Conservation (phyloP, 108 stramenopile species). For the Cyclotella distinguenda region DNA sequence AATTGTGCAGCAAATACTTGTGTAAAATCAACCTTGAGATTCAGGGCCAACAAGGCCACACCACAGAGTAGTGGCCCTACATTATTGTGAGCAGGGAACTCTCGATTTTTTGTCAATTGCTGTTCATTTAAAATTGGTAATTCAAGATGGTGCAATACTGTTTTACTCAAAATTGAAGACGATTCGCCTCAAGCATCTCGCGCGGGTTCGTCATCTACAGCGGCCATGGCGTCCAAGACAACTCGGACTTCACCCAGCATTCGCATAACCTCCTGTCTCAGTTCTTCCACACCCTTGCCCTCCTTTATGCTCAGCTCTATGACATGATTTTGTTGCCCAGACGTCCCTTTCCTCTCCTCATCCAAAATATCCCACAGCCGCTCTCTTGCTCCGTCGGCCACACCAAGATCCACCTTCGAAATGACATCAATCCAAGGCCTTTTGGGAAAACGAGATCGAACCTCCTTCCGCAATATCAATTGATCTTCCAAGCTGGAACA, state of each 20-base stretch:
- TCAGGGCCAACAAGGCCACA: too few relatives aligned
- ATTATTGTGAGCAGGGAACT: too few relatives aligned
- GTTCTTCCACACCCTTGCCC: conserved; percentile 72
- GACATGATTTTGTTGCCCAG: conserved; percentile 34
- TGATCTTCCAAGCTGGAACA: conserved; percentile 85
- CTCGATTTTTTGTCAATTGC: too few relatives aligned
- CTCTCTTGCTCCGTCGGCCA: conserved; percentile 71
- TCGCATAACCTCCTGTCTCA: conserved; percentile 71
- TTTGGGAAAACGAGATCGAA: conserved; percentile 81
- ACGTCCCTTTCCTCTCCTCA: conserved; percentile 24
- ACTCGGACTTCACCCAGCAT: conserved; percentile 88
- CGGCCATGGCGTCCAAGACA: conserved; percentile 85
- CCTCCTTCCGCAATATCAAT: conserved; percentile 78
- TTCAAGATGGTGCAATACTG: neutral
- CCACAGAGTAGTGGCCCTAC: too few relatives aligned
- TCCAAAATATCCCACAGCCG: conserved; percentile 64
- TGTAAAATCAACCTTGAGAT: too few relatives aligned
- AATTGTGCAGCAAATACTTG: too few relatives aligned
- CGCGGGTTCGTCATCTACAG: neutral
- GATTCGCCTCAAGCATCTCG: neutral
- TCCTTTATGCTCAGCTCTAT: conserved; percentile 78
- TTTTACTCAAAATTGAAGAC: neutral
- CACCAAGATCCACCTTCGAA: conserved; percentile 84
- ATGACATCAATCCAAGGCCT: conserved; percentile 98
- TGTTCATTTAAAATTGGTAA: too few relatives aligned